Evolutionary conservation across 768 basidiomycete species (phyloP), one percentile per base, ranked within the genome.

Genomic region (Auriscalpium microsporum): DNA sequence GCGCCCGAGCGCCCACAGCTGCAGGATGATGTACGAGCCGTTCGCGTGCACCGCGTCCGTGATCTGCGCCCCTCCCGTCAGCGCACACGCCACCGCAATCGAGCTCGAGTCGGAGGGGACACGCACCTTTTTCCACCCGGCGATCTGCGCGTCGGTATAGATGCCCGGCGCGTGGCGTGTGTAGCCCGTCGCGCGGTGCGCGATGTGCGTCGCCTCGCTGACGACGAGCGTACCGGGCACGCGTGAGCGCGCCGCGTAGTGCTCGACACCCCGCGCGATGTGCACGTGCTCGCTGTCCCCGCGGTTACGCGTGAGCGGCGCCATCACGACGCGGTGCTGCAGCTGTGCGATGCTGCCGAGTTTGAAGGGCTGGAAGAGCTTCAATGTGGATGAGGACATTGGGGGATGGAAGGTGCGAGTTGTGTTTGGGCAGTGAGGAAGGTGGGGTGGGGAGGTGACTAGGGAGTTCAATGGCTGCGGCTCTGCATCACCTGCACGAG

Each of bases 1-100:
- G 23, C 70, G 66, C 7, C 74, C 74, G 23, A 73, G 53, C 1
- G 72, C 72, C 55, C 72, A 74, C 16, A 72, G 62, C 60, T 76
- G 75, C 21, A 65, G 16, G 57, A 62, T 69, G 56, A 74, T 68
- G 60, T 64, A 65, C 0, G 64, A 68, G 2, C 65, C 67, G 50
- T 69, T 67, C 6, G 65, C 64, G 63, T 73, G 73, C 3, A 72
- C 71, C 1, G 64, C 64, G 23, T 70, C 67, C 42, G 65, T 68
- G 17, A 74, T 61, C 62, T 65, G 40, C 8, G 40, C 42, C 13
- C 2, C 28, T 7, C 7, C 28, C 19, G 19, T 54, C 11, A 46
- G 16, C 45, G 5, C 28, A 28, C 28, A 21, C 3, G 10, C 8
- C 19, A 44, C 8, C 7, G 19, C 17, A 8, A 8, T 11, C 1